phyloP scores from a whole-genome alignment of 2,329 filamentous ascomycete genomes.

The Ophiostoma ulmi region DNA sequence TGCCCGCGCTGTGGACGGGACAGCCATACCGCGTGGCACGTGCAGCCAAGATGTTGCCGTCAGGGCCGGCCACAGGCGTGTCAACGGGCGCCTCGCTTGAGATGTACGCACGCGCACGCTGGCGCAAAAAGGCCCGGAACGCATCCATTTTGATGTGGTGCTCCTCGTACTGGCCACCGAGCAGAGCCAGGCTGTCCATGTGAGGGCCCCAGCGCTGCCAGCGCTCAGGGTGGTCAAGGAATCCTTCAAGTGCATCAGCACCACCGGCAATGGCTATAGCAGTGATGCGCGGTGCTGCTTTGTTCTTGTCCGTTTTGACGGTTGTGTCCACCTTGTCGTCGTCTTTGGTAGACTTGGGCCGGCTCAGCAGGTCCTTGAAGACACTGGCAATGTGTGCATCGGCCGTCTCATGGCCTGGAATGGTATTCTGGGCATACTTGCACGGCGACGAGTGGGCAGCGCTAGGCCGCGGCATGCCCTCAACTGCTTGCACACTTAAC shows the following conservation, averaged over 20 bases:
- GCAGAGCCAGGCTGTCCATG: slow-evolving; percentile 46
- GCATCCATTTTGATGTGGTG: slow-evolving; percentile 40
- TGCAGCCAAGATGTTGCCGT: slow-evolving; percentile 41
- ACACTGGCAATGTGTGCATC: slow-evolving; percentile 61
- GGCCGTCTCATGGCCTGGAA: slow-evolving; percentile 54
- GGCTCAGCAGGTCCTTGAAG: slow-evolving; percentile 57
- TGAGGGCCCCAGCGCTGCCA: slow-evolving; percentile 44
- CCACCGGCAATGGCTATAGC: slow-evolving; percentile 67
- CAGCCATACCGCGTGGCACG: slow-evolving; percentile 50
- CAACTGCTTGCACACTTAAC: slow-evolving; percentile 55
- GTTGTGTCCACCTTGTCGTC: too few species aligned
- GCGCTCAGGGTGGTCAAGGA: slow-evolving; percentile 52
- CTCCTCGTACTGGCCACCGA: slow-evolving; percentile 44
- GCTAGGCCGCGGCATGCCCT: slow-evolving; percentile 55
- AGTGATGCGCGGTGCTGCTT: slow-evolving; percentile 56
- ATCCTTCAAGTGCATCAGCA: slow-evolving; percentile 52
- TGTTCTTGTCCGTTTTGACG: background rate
- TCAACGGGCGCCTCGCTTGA: slow-evolving; percentile 49
- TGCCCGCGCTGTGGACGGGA: slow-evolving; percentile 66
- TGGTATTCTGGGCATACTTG: slow-evolving; percentile 54
- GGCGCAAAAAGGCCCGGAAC: slow-evolving; percentile 47
- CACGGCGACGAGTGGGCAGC: slow-evolving; percentile 51
- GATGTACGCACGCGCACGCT: slow-evolving; percentile 59
- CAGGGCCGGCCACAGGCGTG: slow-evolving; percentile 48
- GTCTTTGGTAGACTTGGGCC: slow-evolving; percentile 31